These are phyloP conservation scores for Citeromyces matritensis DNA, from an alignment of 805 yeast species.

Conservation along the genomic window DNA sequence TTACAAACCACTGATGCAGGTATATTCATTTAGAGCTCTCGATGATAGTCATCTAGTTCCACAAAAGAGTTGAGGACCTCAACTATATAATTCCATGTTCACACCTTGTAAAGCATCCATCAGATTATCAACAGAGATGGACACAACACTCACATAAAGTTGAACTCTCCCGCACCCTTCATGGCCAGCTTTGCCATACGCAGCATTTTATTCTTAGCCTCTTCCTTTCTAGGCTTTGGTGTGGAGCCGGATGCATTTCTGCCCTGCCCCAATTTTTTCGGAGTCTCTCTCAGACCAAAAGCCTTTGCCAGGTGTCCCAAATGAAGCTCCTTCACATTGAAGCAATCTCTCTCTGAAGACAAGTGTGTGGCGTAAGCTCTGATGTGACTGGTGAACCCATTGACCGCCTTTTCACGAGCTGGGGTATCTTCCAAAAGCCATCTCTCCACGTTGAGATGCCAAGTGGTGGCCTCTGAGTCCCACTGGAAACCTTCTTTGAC, in stretches of 20 bases:
- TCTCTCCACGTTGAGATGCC: conserved; percentile 86
- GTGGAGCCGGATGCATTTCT: conserved; percentile 12
- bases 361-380: conserved; percentile 96
- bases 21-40: too few relatives aligned
- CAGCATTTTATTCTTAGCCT: conserved; percentile 60
- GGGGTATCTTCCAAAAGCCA: conserved; percentile 61
- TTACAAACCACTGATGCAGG: too few relatives aligned
- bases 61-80: too few relatives aligned
- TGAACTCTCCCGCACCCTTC: conserved; percentile 57
- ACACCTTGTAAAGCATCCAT: too few relatives aligned
- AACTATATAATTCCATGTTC: too few relatives aligned
- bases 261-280: conserved; percentile 54
- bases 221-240: conserved; percentile 35
- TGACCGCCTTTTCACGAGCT: conserved; percentile 51
- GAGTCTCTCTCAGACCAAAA: conserved; percentile 90
- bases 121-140: too few relatives aligned
- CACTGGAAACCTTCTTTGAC: conserved; percentile 25
- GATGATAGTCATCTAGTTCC: too few relatives aligned
- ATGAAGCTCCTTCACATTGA: conserved; percentile 74
- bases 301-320: conserved; percentile 93
- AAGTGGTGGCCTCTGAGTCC: conserved; percentile 93
- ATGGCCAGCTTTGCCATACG: conserved; percentile 61
- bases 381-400: conserved; percentile 78
- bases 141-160: too few relatives aligned
- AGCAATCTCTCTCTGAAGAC: conserved; percentile 59